These are phyloP conservation scores for Phaeosphaeriaceae sp. DNA, from an alignment of 2,329 filamentous ascomycete species.

Conservation along the genomic window DNA sequence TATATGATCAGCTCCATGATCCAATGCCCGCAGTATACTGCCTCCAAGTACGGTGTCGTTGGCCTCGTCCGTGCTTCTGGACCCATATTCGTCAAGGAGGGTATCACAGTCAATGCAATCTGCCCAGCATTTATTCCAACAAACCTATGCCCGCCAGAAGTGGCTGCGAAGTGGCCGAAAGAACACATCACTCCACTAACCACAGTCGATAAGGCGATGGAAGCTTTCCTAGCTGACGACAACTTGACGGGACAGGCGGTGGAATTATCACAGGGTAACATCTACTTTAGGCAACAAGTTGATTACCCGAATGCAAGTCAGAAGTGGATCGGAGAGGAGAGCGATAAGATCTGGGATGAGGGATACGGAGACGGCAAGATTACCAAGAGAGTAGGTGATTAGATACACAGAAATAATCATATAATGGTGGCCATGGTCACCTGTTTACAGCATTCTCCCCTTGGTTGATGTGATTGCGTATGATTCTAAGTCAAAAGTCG, in stretches of 20 bases:
- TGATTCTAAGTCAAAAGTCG: background rate
- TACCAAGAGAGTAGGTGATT: conserved; percentile 32
- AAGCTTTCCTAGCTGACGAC: conserved; percentile 44
- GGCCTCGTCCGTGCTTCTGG: conserved; percentile 48
- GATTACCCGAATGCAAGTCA: conserved; percentile 52
- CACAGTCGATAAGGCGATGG: conserved; percentile 50
- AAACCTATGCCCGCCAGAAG: conserved; percentile 47
- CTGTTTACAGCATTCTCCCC: too few species aligned
- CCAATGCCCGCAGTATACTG: conserved; percentile 51
- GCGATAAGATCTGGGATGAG: conserved; percentile 41
- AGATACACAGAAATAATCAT: background rate
- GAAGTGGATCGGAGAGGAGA: conserved; percentile 45
- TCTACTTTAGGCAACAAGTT: conserved; percentile 49
- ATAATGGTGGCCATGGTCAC: background rate
- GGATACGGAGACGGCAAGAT: conserved; percentile 28
- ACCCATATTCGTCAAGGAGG: conserved; percentile 40
- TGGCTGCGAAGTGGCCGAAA: conserved; percentile 46
- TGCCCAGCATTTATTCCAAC: conserved; percentile 51
- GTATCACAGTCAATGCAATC: conserved; percentile 51
- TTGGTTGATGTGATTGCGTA: background rate
- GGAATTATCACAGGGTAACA: conserved; percentile 50
- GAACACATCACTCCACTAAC: conserved; percentile 51
- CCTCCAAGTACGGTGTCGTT: conserved; percentile 53
- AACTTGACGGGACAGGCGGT: conserved; percentile 49
- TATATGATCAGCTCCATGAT: conserved; percentile 26